Evolutionary conservation across 1,284 basidiomycete genomes (phyloP), one percentile per base, ranked within the genome.

Genomic region (Irpex sp.): DNA sequence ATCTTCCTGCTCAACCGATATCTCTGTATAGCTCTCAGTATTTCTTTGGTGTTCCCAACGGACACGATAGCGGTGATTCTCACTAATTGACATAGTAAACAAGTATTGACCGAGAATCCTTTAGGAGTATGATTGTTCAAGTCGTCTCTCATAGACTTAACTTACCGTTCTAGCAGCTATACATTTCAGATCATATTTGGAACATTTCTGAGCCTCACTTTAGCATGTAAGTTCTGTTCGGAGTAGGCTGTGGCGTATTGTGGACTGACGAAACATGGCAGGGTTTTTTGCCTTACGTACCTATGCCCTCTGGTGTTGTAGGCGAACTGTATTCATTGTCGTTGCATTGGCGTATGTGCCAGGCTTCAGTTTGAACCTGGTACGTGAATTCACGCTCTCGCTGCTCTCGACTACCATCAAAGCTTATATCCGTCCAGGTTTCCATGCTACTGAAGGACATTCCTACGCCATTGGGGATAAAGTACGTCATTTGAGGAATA

Each of bases 1-100:
- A 21, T 64, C 11, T 64, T 60, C 54, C 6, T 64, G 15, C 47
- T 19, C 17, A 59, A 64, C 26, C 62, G 62, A 51, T 64, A 64
- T 58, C 11, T 60, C 11, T 31, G 54, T 34, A 26, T 55, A 6
- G 54, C 34, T 6, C 34, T 55, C 21, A 55, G 21, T 36, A n/a
- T 55, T 6, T 9, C 34, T 55, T 36, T 55, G 21, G 8, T 26
- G 11, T 15, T 55, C 9, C 54, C 54, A 5, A 36, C 26, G 11
- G 54, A 55, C 9, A 55, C 11, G 7, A 21, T 7, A 36, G 19
- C 54, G n/a, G 54, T 55, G 54, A 55, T n/a, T 55, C 17, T 34
- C 17, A 26, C 34, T 11, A 2, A 13, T 8, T 15, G 15, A 21
- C 13, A 26, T 55, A 1, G 6, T 11, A n/a, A 9, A 55, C n/a